Percentiles rank a stretch among this genome's conserved stretches.
Evolutionary conservation across 225 moss, liverwort and hornwort species (phyloP).

Genomic region (Pseudoscleropodium purum): DNA sequence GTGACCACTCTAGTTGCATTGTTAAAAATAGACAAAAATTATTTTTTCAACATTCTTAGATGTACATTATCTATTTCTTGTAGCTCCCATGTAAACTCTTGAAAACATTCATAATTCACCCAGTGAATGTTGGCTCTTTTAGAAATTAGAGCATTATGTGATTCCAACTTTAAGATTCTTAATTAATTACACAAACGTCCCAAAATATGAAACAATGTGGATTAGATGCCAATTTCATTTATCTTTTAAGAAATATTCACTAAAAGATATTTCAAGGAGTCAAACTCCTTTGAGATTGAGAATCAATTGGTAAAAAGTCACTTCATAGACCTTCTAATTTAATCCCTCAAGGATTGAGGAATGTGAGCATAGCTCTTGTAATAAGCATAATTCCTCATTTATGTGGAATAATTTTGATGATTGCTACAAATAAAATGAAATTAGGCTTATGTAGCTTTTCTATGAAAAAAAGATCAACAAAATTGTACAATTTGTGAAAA

Average conservation of each 20-base stretch:
- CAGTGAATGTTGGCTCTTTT: fast-evolving
- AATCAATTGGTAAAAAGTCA: not conserved
- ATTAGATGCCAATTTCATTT: not conserved
- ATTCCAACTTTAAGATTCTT: not conserved
- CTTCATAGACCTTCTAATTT: fast-evolving
- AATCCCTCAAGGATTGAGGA: no score
- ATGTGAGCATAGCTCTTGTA: no score
- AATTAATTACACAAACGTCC: not conserved
- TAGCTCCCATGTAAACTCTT: fast-evolving
- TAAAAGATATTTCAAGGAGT: not conserved
- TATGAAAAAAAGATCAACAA: no score
- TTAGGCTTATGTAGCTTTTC: no score
- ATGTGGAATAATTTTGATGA: no score
- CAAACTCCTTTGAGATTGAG: not conserved
- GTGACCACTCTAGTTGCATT: not conserved
- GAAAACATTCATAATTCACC: not conserved
- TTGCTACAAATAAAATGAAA: no score
- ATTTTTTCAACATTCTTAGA: not conserved
- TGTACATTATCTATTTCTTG: not conserved
- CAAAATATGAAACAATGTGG: not conserved
- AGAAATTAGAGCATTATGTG: no score
- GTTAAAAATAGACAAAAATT: not conserved
- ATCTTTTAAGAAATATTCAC: not conserved
- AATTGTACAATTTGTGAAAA: no score
- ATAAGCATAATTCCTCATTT: no score